Base-by-base conservation (phyloP, 2,329 filamentous ascomycete genomes). In the Colletotrichum tropicicola region DNA sequence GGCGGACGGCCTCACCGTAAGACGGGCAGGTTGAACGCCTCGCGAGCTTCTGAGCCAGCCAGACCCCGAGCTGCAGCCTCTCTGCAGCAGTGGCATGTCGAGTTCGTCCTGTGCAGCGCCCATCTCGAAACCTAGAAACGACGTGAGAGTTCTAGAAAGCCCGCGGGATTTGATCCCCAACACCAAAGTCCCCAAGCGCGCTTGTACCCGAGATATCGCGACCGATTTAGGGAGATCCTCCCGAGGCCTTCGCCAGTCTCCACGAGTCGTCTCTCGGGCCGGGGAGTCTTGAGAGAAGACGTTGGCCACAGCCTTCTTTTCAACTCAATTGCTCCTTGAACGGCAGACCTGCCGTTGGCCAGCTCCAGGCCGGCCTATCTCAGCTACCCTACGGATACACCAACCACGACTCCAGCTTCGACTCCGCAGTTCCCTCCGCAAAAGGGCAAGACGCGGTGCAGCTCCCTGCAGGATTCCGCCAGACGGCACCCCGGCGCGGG, bases 381-480 rank as follows among this genome's bases (percentile, higher is more conserved):
- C 37, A 25, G 56, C 19, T 19, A 15, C 13, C 7, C 8, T 41
- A 17, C n/a, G 12, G 12, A n/a, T 56, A 65, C 59, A 45, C 28
- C 37, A 39, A 30, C 44, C 59, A 41, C 25, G 27, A 28, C 56
- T 32, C 32, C 32, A 35, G 51, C 28, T 30, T 35, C 28, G 25
- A 39, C 57, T 62, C 57, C 57, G 44, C 62, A 65, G 8, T 43
- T 37, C 59, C 49, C 48, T 61, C 56, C 61, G 41, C 56, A 54
- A 32, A 60, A 45, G n/a, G 28, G 25, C 39, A 23, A n/a, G n/a
- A n/a, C n/a, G n/a, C n/a, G n/a, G n/a, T n/a, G 30, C 60, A 35
- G 15, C 25, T 27, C 49, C 30, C 44, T 56, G 27, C 51, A 39
- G 12, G 37, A 54, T 21, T 9, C 27, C 9, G 28, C 28, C 35